These are phyloP conservation scores for Plasmopara halstedii DNA, from an alignment of 352 stramenopile species.

Conservation along the genomic window DNA sequence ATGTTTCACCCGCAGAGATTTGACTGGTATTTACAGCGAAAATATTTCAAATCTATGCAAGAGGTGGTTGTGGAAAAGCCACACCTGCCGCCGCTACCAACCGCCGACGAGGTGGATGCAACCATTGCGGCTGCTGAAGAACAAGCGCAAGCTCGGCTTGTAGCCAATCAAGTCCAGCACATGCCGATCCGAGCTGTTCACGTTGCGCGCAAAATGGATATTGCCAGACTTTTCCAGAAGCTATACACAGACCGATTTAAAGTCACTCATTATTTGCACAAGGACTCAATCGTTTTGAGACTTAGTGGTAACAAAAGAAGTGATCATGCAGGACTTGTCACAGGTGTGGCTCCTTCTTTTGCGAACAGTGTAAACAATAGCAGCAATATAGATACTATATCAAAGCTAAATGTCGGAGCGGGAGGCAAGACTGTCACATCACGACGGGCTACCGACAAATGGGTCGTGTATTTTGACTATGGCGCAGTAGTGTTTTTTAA, in stretches of 20 bases:
- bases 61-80: slow-evolving; percentile 22
- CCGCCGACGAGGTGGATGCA: slow-evolving; percentile 51
- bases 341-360: slow-evolving; percentile 18
- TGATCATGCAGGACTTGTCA: slow-evolving; percentile 26
- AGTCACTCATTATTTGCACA: slow-evolving; percentile 70
- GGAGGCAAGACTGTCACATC: slow-evolving; percentile 49
- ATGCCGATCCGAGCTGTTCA: slow-evolving; percentile 81
- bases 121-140: slow-evolving; percentile 61
- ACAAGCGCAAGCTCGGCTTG: slow-evolving; percentile 30
- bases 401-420: slow-evolving; percentile 32
- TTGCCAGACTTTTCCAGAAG: slow-evolving; percentile 78
- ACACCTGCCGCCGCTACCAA: slow-evolving; percentile 43
- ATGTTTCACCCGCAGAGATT: slow-evolving; percentile 14
- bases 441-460: slow-evolving; percentile 84
- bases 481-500: slow-evolving; percentile 91
- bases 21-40: slow-evolving; percentile 3
- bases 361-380: slow-evolving; percentile 4
- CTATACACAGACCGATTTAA: slow-evolving; percentile 83
- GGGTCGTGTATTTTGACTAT: slow-evolving; percentile 90
- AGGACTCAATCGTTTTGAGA: slow-evolving; percentile 72
- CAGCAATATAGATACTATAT: slow-evolving; percentile 26
- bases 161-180: slow-evolving; percentile 54
- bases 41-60: slow-evolving; percentile 15
- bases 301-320: slow-evolving; percentile 40
- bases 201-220: slow-evolving; percentile 82